Conservation (phyloP, 2,329 filamentous ascomycete genomes). For the Paracoccidioides lutzii region DNA sequence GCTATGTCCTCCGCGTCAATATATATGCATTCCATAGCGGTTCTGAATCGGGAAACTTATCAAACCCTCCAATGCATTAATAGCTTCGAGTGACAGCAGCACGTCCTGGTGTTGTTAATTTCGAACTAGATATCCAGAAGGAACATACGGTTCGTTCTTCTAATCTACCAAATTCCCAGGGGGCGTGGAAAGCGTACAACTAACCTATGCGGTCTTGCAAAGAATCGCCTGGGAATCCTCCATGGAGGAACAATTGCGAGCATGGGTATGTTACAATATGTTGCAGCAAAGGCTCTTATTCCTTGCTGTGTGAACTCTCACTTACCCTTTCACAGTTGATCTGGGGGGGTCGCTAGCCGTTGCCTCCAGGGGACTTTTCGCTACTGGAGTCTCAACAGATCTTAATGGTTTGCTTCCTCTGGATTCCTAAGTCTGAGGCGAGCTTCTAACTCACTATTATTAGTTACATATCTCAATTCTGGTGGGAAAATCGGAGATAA, state of each 20-base stretch:
- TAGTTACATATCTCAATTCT: constrained; percentile 51
- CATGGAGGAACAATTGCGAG: constrained; percentile 56
- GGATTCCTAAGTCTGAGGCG: background rate
- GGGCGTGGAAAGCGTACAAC: background rate
- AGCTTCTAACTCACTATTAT: background rate
- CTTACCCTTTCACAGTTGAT: constrained; percentile 37
- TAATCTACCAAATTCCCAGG: background rate
- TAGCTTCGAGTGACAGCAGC: constrained; percentile 51
- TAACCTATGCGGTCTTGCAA: constrained; percentile 2
- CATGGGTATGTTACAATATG: constrained; percentile 30
- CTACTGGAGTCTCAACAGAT: constrained; percentile 55
- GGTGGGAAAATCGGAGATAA: constrained; percentile 51
- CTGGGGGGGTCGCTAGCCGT: constrained; percentile 54
- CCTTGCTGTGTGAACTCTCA: background rate
- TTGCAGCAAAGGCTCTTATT: background rate
- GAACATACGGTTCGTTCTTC: constrained; percentile 46
- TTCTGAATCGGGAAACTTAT: background rate
- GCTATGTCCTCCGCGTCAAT: background rate
- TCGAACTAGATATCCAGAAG: constrained; percentile 52
- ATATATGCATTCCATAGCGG: background rate
- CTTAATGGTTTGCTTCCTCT: constrained; percentile 37
- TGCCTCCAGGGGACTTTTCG: constrained; percentile 50
- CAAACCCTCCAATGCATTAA: background rate
- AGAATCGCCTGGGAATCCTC: constrained; percentile 54
- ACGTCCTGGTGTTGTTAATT: constrained; percentile 48